A percentile compares a stretch with the other conserved stretches of the same genome.
Evolutionary conservation across 75 land plant genomes (phyloP).

Genomic region (Larix kaempferi): DNA sequence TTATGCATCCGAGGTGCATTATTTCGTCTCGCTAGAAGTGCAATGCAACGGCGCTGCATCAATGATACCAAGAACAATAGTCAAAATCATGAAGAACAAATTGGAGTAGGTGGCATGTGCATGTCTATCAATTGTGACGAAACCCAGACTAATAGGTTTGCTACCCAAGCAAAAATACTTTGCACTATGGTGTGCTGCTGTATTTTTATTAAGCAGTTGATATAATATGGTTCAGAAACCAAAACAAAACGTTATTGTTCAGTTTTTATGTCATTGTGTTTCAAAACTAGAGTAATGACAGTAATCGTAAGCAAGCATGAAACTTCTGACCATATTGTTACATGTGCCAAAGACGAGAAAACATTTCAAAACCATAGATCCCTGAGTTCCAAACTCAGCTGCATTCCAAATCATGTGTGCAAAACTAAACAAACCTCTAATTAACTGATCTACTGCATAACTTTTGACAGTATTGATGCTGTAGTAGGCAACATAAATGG

Average conservation of each 20-base stretch:
- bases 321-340: not conserved
- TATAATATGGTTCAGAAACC: not conserved
- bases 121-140: slow-evolving; percentile 15
- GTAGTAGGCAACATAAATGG: not conserved
- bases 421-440: not conserved
- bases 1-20: slow-evolving; percentile 83
- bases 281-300: not conserved
- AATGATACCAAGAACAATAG: slow-evolving; percentile 30
- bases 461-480: not conserved
- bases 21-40: slow-evolving; percentile 85
- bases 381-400: no score
- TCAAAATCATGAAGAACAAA: slow-evolving; percentile 17
- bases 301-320: not conserved
- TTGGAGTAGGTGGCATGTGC: slow-evolving; percentile 19
- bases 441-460: not conserved
- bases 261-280: not conserved
- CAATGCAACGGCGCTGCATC: slow-evolving; percentile 50
- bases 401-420: no score
- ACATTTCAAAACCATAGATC: no score
- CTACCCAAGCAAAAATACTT: not conserved
- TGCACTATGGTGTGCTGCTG: not conserved
- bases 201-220: not conserved
- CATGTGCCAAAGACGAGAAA: not conserved
- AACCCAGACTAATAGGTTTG: slow-evolving; percentile 10
- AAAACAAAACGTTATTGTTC: not conserved